Evolutionary conservation across 1,284 basidiomycete genomes (phyloP), one percentile per base, ranked within the genome.

Genomic region (Peniophora sp.): DNA sequence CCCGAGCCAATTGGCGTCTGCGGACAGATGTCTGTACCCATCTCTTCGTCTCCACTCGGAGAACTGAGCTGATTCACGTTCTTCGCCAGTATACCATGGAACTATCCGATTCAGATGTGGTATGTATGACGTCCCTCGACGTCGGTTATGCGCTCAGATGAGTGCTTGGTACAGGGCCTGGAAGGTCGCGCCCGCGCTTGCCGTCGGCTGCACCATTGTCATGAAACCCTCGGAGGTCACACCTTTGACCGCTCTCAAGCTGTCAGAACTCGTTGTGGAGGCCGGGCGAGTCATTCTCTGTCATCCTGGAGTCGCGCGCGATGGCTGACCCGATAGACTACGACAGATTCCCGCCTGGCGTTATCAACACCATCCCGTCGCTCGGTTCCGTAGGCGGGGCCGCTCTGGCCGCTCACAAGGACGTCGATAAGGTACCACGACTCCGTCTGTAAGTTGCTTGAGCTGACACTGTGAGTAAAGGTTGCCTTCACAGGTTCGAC

Each of bases 1-100:
- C 90, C 94, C 67, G 94, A 97, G 58, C 93, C 95, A 25, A 89
- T 97, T 59, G 95, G 94, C 46, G 94, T 97, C 41, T 93, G 88
- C 61, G 92, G 88, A 9, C 89, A 92, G 63, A 93, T 94, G 87
- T 89, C 62, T 58, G 78, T 68, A n/a, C n/a, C n/a, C n/a, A n/a
- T 20, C 8, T 17, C 35, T 14, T 22, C 16, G 38, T 50, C 20
- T 47, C 32, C 41, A 17, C 32, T 48, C n/a, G 35, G 27, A 32
- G 27, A 32, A 12, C 27, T 32, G 27, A 32, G 43, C 50, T 47
- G 17, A n/a, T 3, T 44, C 35, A 19, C 49, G 32, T 35, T 17
- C 24, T 45, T 24, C 50, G 44, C 51, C 50, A 91, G 89, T 59
- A 91, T 92, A 56, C 89, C 89, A 11, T 92, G 88, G 89, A 94